Base-by-base conservation (phyloP, 2,329 filamentous ascomycete species). In the Colletotrichum chlorophyti region DNA sequence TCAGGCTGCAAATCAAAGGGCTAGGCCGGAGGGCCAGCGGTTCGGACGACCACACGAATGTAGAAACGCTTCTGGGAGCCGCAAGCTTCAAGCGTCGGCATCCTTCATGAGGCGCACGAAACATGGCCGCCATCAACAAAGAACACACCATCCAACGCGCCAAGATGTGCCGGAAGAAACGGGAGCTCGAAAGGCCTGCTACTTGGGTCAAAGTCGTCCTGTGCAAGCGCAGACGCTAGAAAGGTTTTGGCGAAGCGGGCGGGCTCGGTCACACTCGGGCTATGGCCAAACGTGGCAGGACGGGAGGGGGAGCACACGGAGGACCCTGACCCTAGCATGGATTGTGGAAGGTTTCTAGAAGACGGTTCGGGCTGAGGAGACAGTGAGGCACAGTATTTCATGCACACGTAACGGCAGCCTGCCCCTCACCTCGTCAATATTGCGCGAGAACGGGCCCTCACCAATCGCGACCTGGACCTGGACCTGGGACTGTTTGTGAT, bases 261-360 rank as follows among this genome's bases (percentile, higher is more conserved):
- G 15, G 17, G 21, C 35, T 37, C 24, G 35, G 27, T 19, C 46
- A 35, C 37, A 26, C 43, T 48, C 23, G 17, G 32, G 49, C 35
- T 45, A 26, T 40, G 49, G 41, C 26, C 34, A 35, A 47, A 53
- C 49, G 50, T 47, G 42, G 54, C 54, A 58, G 15, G 49, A 15
- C 50, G 35, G 55, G 52, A n/a, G n/a, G n/a, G n/a, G n/a, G n/a
- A 29, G 43, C 43, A 32, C 55, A 49, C 52, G 43, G 51, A 59
- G 45, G 38, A 51, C 40, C 58, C 58, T 58, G 53, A 34, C 29
- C 31, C 47, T 42, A 52, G 46, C 58, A 52, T 42, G 53, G 53
- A 58, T 60, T 23, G 17, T 58, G 40, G 58, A 60, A 60, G 46
- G 40, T 29, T 58, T 60, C 58, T 46, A 58, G 58, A 60, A 58